Percentiles rank a stretch among this genome's conserved stretches.
Conservation (phyloP, 1,284 basidiomycete species). For the Irpex lacteus region DNA sequence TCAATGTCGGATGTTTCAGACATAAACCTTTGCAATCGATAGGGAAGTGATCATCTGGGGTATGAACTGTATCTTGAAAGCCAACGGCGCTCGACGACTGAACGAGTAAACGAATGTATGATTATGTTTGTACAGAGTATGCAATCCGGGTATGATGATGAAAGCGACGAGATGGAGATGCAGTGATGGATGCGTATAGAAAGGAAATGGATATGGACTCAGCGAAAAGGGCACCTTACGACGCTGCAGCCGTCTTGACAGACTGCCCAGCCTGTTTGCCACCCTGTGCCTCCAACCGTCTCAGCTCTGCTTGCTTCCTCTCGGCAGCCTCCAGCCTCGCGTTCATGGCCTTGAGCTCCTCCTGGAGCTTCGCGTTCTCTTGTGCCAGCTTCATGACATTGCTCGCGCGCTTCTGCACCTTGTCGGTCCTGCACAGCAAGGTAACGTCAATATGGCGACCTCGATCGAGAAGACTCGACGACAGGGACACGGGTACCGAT, state of each 20-base stretch:
- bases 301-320: constrained; percentile 56
- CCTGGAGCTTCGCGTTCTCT: constrained; percentile 76
- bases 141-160: not conserved
- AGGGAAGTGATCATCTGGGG: too few species aligned
- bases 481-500: constrained; percentile 5
- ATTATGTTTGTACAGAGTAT: constrained; percentile 8
- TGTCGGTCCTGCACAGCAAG: constrained; percentile 43
- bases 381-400: constrained; percentile 71
- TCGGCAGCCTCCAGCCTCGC: constrained; percentile 73
- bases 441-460: constrained; percentile 4
- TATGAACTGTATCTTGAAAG: too few species aligned
- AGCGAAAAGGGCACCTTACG: not conserved
- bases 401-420: constrained; percentile 71
- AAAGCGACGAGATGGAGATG: not conserved
- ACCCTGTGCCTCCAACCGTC: constrained; percentile 23
- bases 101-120: not conserved
- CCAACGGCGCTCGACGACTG: not conserved
- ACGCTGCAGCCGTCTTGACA: not conserved
- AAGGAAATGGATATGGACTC: not conserved
- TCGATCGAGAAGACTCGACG: constrained; percentile 7
- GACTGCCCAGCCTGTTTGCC: not conserved
- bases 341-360: constrained; percentile 69
- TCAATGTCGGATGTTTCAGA: too few species aligned
- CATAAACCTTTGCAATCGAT: too few species aligned
- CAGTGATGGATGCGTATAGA: not conserved